Base-by-base conservation (phyloP, 768 basidiomycete species). In the Lanmaoa pseudosensibilis region DNA sequence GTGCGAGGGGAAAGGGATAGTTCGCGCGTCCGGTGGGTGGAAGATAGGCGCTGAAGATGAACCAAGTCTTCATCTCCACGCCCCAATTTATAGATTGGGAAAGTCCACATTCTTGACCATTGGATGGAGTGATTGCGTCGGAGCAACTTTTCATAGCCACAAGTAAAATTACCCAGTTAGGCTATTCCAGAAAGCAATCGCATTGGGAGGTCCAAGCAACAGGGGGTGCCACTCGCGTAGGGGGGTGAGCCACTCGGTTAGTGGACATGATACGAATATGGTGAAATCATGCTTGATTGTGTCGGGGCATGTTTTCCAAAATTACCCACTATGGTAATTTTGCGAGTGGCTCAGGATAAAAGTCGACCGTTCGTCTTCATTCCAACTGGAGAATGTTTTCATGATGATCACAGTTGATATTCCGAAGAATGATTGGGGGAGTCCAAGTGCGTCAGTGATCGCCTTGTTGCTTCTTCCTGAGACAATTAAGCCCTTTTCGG, bases 181-280 rank as follows among this genome's bases (percentile, higher is more conserved):
- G 67, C 43, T 30, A 65, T n/a, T 49, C 46, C 15, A 43, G 51
- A 23, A 38, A 60, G 62, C 66, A 68, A 64, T 72, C 64, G 19
- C 21, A n/a, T 21, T 15, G 18, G 36, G 10, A 25, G 64, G 60
- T 37, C 61, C 46, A 61, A 67, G 56, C 52, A 21, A 15, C 46
- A 16, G 15, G 55, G 48, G 56, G 21, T 50, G 49, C 62, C 67
- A 63, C 65, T 57, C 54, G 57, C 39, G 36, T 47, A 57, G 57
- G 36, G 41, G 16, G 23, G 27, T 55, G 66, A 66, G 61, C 69
- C 69, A 57, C 69, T 65, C 59, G 65, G 64, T 41, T 59, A 70
- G 41, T 5, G 46, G 12, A n/a, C 18, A 36, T 40, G 6, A 19
- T 39, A 55, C 59, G 25, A 44, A 60, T 44, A 27, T 19, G 46